Percentiles rank a stretch among this genome's conserved stretches.
Evolutionary conservation across 441 rosid genomes (phyloP).

Genomic region (Populus trichocarpa): DNA sequence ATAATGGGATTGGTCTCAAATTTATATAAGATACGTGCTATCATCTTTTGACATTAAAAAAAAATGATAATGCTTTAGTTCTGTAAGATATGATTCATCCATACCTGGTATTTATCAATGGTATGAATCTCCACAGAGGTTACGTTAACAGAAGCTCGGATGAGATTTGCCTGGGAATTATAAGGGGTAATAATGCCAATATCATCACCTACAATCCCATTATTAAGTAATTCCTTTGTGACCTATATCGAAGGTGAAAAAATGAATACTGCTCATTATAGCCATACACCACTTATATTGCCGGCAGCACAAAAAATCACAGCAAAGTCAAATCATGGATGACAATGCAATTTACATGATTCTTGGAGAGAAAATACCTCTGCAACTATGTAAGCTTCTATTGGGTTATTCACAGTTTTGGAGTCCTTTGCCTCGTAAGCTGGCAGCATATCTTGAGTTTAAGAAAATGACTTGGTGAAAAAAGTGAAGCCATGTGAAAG

Average conservation of each 20-base stretch:
- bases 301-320: background rate
- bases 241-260: conserved; percentile 37
- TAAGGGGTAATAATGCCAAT: conserved; percentile 96
- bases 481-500: conserved; percentile 10
- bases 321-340: background rate
- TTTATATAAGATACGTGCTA: background rate
- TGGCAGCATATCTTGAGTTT: conserved; percentile 59
- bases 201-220: conserved; percentile 66
- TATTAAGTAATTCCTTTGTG: conserved; percentile 49
- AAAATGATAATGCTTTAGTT: background rate
- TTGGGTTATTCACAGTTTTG: conserved; percentile 72
- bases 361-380: conserved; percentile 41
- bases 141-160: conserved; percentile 37
- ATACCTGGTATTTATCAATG: conserved; percentile 96
- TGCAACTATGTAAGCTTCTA: conserved; percentile 77
- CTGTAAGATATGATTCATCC: conserved; percentile 15
- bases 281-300: background rate
- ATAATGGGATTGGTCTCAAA: background rate
- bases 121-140: conserved; percentile 84
- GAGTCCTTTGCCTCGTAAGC: conserved; percentile 76
- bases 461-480: conserved; percentile 14
- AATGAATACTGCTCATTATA: background rate
- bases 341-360: conserved; percentile 1
- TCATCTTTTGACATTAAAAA: background rate
- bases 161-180: conserved; percentile 85